Base-by-base conservation (phyloP, 2,329 filamentous ascomycete species). In the Fusarium piperis region DNA sequence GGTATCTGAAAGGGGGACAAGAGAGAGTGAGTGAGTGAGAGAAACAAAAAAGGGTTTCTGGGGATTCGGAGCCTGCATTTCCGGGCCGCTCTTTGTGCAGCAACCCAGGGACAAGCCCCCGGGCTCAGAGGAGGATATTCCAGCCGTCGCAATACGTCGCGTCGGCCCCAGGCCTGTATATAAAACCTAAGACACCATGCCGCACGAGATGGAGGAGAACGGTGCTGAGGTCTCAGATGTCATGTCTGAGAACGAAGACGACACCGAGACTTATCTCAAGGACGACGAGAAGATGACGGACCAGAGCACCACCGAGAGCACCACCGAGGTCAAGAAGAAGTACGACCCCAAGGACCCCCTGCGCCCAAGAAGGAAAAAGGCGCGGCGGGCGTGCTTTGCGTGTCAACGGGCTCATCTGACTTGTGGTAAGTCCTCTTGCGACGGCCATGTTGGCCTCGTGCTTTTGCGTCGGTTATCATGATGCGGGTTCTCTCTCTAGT, bases 381-480 rank as follows among this genome's bases (percentile, higher is more conserved):
- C 96, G 38, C 90, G 95, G 75, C 89, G 96, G 81, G 96, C 96
- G 64, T 99, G 96, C 83, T 97, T 93, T 88, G 95, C 96, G 71
- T 99, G 96, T 83, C 96, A 99, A 84, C 89, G 95, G 82, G 96
- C 96, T 71, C 96, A 99, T 88, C 86, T 99, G 80, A 99, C 96
- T 73, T 99, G 96, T 86, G 95, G 96, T 98, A 93, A 89, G 95
- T 91, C 71, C 64, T 57, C 62, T 64, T 73, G 58, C 64, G 48
- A 53, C 58, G 51, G 53, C 32, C 41, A 32, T 64, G 28, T 44
- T 28, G 46, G 59, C 64, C 16, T 52, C 20, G 13, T 44, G 62
- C 30, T 41, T 52, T 62, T 32, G 57, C 35, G 57, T 41, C 59
- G 18, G 35, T 41, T 53, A 51, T 44, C 33, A 63, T 64, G 41